Base-by-base conservation (phyloP, 441 rosid genomes). In the Gossypium lobatum region DNA sequence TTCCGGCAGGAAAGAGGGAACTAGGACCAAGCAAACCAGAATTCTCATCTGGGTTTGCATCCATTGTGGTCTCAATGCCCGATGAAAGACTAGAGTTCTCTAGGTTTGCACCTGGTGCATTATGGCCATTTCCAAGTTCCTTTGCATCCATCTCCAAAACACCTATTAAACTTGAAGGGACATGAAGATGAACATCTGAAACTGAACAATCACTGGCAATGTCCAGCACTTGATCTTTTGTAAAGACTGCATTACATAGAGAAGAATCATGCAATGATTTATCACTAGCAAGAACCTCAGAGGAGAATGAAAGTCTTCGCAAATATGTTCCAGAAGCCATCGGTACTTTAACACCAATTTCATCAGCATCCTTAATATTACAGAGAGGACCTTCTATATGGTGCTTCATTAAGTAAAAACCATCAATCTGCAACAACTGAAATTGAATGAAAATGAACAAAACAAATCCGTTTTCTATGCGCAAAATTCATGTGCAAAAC, bases 371-470 rank as follows among this genome's bases (percentile, higher is more conserved):
- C 70, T 78, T 76, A 60, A 80, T 57, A 34, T 74, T 46, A 76
- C 89, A 88, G 48, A 86, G 79, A 68, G 85, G 73, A 80, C 85
- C 92, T 76, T 85, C 86, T 20, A 52, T 50, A 45, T 63, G 71
- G 73, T 90, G 93, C 76, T 85, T 91, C 76, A 86, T 77, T 69
- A 91, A 78, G 82, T 93, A 91, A 78, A 79, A 90, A 64, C 84
- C 77, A 50, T 92, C 99, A 79, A 93, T 87, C 88, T 89, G 90
- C 86, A 95, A 81, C 45, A 55, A 72, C 97, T 92, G 92, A 79
- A 81, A 82, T 76, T 28, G 73, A 39, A 79, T 71, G 68, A 37
- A 80, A 76, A 74, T 72, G 23, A 68, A 65, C 6, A 74, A 23
- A 63, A 17, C 13, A 25, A 13, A 18, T 42, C 58, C 55, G 8